These are phyloP conservation scores for Mucor lusitanicus DNA, from an alignment of 371 early-diverging fungal genomes.

Conservation along the genomic window DNA sequence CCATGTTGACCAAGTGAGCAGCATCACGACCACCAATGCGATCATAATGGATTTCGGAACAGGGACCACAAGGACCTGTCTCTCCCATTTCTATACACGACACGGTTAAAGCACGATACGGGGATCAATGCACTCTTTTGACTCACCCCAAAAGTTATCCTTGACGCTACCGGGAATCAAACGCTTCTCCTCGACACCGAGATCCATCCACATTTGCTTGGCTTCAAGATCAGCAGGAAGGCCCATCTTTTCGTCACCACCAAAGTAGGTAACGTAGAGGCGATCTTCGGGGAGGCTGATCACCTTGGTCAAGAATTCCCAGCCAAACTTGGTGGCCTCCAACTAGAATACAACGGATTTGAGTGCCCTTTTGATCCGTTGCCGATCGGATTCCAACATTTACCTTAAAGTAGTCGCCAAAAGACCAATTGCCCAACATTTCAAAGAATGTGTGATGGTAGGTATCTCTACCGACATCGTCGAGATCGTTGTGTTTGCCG, in stretches of 20 bases:
- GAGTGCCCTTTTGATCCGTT: slow-evolving; percentile 2
- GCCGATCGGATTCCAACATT: too few relatives aligned
- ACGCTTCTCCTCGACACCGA: slow-evolving; percentile 85
- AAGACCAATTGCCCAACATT: slow-evolving; percentile 99
- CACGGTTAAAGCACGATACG: too few relatives aligned
- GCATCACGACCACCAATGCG: slow-evolving; percentile 98
- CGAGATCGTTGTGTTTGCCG: slow-evolving; percentile 99
- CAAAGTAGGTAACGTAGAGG: slow-evolving; percentile 99
- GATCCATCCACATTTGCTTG: slow-evolving; percentile 90
- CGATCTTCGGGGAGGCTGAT: slow-evolving; percentile 86
- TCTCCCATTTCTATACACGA: slow-evolving; percentile 93
- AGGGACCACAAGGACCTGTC: slow-evolving; percentile 99
- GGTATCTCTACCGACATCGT: slow-evolving; percentile 99
- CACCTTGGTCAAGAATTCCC: slow-evolving; percentile 95
- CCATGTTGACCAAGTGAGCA: slow-evolving; percentile 93
- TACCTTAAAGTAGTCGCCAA: slow-evolving; percentile 99
- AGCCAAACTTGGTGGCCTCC: slow-evolving; percentile 83
- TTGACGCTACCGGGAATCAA: slow-evolving; percentile 91
- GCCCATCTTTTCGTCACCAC: slow-evolving; percentile 85
- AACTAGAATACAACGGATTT: slow-evolving; percentile 18
- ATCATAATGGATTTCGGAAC: slow-evolving; percentile 99
- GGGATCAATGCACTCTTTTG: not conserved
- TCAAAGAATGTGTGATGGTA: slow-evolving; percentile 99
- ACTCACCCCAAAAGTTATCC: slow-evolving; percentile 99
- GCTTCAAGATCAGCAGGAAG: slow-evolving; percentile 93